phyloP scores from a whole-genome alignment of 1,284 basidiomycete genomes.

The Trametes versicolor region DNA sequence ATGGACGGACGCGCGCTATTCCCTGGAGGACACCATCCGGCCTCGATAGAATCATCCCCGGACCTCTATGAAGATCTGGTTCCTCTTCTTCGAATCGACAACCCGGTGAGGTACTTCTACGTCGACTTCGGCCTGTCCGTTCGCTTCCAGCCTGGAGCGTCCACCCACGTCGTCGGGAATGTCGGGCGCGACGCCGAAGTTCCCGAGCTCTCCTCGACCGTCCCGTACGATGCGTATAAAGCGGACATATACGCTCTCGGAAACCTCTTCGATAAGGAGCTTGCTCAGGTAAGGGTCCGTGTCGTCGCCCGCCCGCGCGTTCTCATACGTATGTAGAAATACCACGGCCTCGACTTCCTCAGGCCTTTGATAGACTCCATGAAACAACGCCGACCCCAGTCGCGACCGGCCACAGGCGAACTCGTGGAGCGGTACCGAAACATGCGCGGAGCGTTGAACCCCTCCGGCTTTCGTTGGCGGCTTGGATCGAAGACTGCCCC shows the following conservation, averaged over 20 bases:
- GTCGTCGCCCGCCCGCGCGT: too few relatives aligned
- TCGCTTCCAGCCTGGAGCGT: constrained; percentile 17
- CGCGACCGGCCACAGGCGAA: constrained; percentile 3
- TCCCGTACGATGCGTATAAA: constrained; percentile 44
- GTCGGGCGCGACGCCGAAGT: constrained; percentile 38
- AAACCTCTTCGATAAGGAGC: constrained; percentile 36
- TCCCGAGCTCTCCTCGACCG: constrained; percentile 40
- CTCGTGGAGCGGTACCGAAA: constrained; percentile 4
- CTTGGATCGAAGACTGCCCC: constrained; percentile 16
- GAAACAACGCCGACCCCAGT: constrained; percentile 1
- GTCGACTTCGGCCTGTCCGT: constrained; percentile 44
- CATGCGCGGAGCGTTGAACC: not conserved
- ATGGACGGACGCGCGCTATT: constrained; percentile 42
- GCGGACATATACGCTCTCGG: constrained; percentile 44
- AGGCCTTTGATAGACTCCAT: constrained; percentile 5
- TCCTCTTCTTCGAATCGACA: constrained; percentile 23
- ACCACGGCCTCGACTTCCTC: not conserved
- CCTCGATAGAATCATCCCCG: constrained; percentile 17
- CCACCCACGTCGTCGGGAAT: constrained; percentile 22
- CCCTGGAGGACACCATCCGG: constrained; percentile 41
- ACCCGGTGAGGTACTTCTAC: constrained; percentile 41
- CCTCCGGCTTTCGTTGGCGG: constrained; percentile 1
- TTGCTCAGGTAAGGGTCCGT: constrained; percentile 35
- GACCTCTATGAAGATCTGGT: constrained; percentile 20
- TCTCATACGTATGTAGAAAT: not conserved